phyloP scores from a whole-genome alignment of 768 basidiomycete species.

The Scleroderma citrinum region DNA sequence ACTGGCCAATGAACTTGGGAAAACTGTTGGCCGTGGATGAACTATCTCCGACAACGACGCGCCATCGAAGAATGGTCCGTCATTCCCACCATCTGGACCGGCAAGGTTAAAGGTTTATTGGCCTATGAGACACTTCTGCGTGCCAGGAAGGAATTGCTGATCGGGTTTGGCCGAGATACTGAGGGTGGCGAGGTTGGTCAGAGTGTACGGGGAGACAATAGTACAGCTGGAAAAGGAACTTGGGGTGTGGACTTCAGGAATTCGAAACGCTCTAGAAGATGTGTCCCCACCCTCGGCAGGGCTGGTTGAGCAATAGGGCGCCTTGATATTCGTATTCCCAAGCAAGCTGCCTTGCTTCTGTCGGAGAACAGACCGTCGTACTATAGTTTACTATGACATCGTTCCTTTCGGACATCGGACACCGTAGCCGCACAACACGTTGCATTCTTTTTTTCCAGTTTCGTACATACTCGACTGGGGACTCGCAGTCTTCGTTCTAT shows the following conservation, averaged over 20 bases:
- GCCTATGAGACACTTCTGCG: slow-evolving; percentile 59
- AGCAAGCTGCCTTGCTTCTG: no score
- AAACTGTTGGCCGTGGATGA: slow-evolving; percentile 78
- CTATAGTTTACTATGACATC: no score
- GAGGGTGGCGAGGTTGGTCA: slow-evolving; percentile 69
- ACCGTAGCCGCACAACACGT: no score
- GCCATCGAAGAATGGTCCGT: slow-evolving; percentile 9
- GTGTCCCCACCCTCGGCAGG: neutral
- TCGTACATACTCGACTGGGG: no score
- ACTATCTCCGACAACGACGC: slow-evolving; percentile 36
- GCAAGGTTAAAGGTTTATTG: slow-evolving; percentile 52
- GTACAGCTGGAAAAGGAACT: slow-evolving; percentile 69
- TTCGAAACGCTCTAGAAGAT: slow-evolving; percentile 52
- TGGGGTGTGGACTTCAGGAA: slow-evolving; percentile 58
- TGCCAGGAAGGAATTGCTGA: slow-evolving; percentile 53
- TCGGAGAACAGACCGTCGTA: no score
- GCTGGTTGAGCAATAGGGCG: no score
- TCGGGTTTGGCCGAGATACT: slow-evolving; percentile 67
- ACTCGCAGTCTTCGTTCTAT: no score
- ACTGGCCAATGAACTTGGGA: slow-evolving; percentile 74
- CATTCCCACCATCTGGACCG: slow-evolving; percentile 65
- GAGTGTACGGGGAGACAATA: slow-evolving; percentile 52
- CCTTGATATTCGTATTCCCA: no score
- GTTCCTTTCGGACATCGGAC: no score
- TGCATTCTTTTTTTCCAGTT: no score